phyloP scores from a whole-genome alignment of 345 rosid genomes.

The Heritiera littoralis region DNA sequence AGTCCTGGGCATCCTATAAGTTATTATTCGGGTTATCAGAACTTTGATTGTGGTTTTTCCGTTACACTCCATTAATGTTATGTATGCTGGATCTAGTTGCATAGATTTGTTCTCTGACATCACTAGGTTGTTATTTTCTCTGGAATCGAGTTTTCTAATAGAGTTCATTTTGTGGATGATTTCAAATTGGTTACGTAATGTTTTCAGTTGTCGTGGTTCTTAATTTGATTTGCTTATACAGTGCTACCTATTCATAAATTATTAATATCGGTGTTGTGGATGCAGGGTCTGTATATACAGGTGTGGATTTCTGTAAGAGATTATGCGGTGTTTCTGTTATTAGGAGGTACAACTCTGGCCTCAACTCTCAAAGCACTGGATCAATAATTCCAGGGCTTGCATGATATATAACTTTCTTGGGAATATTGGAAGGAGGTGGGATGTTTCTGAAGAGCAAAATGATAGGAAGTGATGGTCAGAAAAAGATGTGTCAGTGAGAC shows the following conservation, averaged over 20 bases:
- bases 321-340: slow-evolving; percentile 93
- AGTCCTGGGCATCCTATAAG: background rate
- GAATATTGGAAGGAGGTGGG: slow-evolving; percentile 1
- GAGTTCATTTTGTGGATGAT: background rate
- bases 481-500: background rate
- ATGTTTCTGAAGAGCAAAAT: background rate
- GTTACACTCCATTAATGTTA: background rate
- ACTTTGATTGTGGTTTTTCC: background rate
- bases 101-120: background rate
- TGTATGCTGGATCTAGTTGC: background rate
- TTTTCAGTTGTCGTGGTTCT: slow-evolving; percentile 2
- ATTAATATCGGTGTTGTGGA: background rate
- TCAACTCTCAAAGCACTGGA: slow-evolving; percentile 18
- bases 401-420: background rate
- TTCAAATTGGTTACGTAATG: slow-evolving; percentile 3
- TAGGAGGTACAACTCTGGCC: slow-evolving; percentile 61
- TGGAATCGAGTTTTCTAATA: background rate
- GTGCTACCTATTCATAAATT: background rate
- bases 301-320: slow-evolving; percentile 98
- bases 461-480: background rate
- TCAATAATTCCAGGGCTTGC: background rate
- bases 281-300: slow-evolving; percentile 94
- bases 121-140: background rate
- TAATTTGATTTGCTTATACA: background rate
- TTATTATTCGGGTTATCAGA: background rate